These are phyloP conservation scores for Scleromitrula shiraiana DNA, from an alignment of 2,329 filamentous ascomycete genomes.

Conservation along the genomic window DNA sequence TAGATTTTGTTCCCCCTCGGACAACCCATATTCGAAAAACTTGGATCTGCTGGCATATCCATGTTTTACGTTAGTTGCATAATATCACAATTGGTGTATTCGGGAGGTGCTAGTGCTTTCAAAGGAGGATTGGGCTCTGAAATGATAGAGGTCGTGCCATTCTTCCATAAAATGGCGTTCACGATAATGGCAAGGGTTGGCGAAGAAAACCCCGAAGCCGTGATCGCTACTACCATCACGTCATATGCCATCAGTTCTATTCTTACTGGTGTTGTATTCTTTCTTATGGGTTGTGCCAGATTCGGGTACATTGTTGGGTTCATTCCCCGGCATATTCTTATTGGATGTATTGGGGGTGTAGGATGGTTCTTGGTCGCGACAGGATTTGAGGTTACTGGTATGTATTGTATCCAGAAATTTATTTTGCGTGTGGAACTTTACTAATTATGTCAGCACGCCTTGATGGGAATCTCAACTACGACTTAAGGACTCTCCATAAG, in stretches of 20 bases:
- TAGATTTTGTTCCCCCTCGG: constrained; percentile 86
- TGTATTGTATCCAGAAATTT: not conserved
- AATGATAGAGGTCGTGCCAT: constrained; percentile 97
- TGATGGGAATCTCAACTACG: constrained; percentile 76
- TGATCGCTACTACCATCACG: constrained; percentile 90
- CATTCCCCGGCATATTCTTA: constrained; percentile 91
- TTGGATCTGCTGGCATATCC: constrained; percentile 90
- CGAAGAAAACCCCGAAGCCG: constrained; percentile 70
- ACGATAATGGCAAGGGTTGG: constrained; percentile 76
- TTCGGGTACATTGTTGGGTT: constrained; percentile 93
- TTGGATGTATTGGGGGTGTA: constrained; percentile 94
- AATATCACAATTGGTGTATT: constrained; percentile 84
- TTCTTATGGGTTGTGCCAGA: constrained; percentile 76
- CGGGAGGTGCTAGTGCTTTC: constrained; percentile 76
- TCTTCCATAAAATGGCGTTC: constrained; percentile 97
- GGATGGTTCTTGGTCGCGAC: constrained; percentile 91
- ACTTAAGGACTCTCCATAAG: constrained; percentile 65
- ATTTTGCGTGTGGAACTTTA: not conserved
- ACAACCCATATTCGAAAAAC: constrained; percentile 71
- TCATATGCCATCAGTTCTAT: constrained; percentile 87
- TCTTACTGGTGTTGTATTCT: constrained; percentile 86
- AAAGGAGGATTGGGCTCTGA: constrained; percentile 88
- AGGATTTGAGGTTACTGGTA: constrained; percentile 70
- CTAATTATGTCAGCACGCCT: constrained; percentile 55
- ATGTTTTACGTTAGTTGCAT: constrained; percentile 99